A percentile compares a stretch with the other conserved stretches of the same genome.
phyloP scores from a whole-genome alignment of 2,329 filamentous ascomycete species.

The Colletotrichum gigasporum region DNA sequence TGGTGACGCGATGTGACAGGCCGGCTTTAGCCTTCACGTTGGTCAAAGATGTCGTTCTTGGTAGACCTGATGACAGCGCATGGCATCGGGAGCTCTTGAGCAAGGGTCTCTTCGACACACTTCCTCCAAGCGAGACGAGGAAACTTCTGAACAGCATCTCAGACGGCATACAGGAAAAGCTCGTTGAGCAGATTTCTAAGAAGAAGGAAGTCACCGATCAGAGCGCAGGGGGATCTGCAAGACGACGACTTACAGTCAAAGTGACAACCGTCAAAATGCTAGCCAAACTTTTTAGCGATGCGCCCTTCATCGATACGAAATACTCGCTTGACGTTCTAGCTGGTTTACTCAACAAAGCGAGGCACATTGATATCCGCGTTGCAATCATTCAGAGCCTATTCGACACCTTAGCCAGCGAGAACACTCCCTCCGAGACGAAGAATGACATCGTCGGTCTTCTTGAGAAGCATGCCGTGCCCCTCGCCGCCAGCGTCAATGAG shows the following conservation, averaged over 20 bases:
- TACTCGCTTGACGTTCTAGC: not conserved
- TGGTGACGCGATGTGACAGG: not conserved
- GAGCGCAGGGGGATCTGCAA: not conserved
- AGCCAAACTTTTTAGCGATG: conserved; percentile 4
- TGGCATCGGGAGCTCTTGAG: conserved; percentile 14
- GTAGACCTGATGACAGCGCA: conserved; percentile 3
- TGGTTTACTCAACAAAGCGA: not conserved
- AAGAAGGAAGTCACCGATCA: not conserved
- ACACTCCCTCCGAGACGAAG: not conserved
- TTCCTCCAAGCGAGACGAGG: not conserved
- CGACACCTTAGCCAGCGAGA: not conserved
- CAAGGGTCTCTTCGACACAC: not conserved
- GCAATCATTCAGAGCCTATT: conserved; percentile 12
- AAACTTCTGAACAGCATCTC: not conserved
- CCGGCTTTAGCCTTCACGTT: conserved; percentile 14
- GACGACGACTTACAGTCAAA: not conserved
- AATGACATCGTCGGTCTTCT: not conserved
- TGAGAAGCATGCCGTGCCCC: not conserved
- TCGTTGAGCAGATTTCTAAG: not conserved
- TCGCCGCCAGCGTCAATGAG: conserved; percentile 4
- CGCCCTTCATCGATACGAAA: not conserved
- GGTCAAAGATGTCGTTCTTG: conserved; percentile 1
- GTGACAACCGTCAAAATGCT: conserved; percentile 21
- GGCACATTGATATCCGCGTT: conserved; percentile 8
- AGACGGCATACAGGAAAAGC: not conserved